phyloP scores from a whole-genome alignment of 495 filamentous ascomycete species.

The Symbiotaphrina buchneri region DNA sequence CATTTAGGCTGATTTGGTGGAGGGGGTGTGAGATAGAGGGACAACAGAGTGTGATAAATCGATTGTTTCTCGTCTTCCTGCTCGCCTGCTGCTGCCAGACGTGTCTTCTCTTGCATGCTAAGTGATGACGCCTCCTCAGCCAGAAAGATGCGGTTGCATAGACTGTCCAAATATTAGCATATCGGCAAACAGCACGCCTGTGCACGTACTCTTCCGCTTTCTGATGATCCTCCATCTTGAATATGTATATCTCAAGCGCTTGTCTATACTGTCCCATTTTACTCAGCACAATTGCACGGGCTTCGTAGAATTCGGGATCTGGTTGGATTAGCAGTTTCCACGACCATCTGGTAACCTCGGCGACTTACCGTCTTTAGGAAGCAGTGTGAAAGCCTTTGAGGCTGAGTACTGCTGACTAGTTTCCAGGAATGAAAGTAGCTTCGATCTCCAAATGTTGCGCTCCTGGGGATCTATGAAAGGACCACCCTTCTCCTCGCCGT shows the following conservation, averaged over 20 bases:
- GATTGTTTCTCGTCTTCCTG: slow-evolving; percentile 34
- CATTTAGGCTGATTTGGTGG: slow-evolving; percentile 50
- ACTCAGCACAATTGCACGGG: slow-evolving; percentile 75
- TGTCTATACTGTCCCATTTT: slow-evolving; percentile 93
- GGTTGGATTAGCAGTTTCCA: not conserved
- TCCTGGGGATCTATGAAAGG: slow-evolving; percentile 22
- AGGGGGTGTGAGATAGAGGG: slow-evolving; percentile 74
- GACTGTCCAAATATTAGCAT: slow-evolving; percentile 23
- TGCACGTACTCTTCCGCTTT: slow-evolving; percentile 76
- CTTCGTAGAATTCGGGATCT: slow-evolving; percentile 79
- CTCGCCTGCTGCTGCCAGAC: slow-evolving; percentile 19
- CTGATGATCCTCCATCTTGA: slow-evolving; percentile 62
- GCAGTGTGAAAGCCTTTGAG: slow-evolving; percentile 44
- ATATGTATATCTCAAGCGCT: slow-evolving; percentile 88
- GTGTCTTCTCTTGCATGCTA: slow-evolving; percentile 14
- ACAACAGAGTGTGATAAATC: slow-evolving; percentile 79
- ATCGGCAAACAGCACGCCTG: slow-evolving; percentile 1
- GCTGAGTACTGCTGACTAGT: slow-evolving; percentile 62
- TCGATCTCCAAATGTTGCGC: slow-evolving; percentile 31
- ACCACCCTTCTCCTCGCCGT: slow-evolving; percentile 8
- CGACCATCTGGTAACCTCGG: not conserved
- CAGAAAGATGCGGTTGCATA: slow-evolving; percentile 70
- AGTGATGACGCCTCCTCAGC: slow-evolving; percentile 21
- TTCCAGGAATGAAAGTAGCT: slow-evolving; percentile 51
- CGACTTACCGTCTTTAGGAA: slow-evolving; percentile 54